Conservation (phyloP, 176 grass and related monocot genomes). For the Carex kokanica region DNA sequence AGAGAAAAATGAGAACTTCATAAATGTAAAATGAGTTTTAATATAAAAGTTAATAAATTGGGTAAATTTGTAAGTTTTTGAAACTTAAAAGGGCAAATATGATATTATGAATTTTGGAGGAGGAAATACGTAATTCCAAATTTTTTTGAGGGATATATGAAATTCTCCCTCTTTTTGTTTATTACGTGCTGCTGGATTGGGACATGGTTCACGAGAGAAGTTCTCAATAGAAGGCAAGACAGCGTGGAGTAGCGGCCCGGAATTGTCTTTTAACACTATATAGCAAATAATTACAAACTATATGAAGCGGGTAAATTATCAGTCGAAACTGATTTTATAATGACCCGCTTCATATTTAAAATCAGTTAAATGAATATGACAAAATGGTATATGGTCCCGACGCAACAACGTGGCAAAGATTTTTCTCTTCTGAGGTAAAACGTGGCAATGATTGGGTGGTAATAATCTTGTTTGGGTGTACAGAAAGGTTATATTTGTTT, state of each 20-base stretch:
- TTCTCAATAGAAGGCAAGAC: neutral
- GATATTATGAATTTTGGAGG: too few species aligned
- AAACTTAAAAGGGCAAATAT: too few species aligned
- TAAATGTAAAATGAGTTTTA: too few species aligned
- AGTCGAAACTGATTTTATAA: too few species aligned
- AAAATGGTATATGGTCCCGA: neutral
- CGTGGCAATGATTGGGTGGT: constrained; percentile 18
- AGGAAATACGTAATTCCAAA: too few species aligned
- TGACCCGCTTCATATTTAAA: neutral
- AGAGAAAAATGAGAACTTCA: too few species aligned
- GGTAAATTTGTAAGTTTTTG: too few species aligned
- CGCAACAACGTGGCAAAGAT: neutral
- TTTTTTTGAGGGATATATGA: too few species aligned
- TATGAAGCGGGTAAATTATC: neutral
- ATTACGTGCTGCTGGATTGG: too few species aligned
- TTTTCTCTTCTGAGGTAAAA: neutral
- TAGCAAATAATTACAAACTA: neutral
- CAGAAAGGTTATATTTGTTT: neutral
- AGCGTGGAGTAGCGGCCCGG: neutral
- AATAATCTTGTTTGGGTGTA: neutral
- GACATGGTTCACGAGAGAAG: neutral
- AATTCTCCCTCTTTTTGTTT: too few species aligned
- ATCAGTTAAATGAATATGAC: neutral
- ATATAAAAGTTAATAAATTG: too few species aligned
- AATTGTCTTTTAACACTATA: neutral